A percentile compares a stretch with the other conserved stretches of the same genome.
Evolutionary conservation across 257 asterid species (phyloP).

Genomic region (Fraxinus americana): DNA sequence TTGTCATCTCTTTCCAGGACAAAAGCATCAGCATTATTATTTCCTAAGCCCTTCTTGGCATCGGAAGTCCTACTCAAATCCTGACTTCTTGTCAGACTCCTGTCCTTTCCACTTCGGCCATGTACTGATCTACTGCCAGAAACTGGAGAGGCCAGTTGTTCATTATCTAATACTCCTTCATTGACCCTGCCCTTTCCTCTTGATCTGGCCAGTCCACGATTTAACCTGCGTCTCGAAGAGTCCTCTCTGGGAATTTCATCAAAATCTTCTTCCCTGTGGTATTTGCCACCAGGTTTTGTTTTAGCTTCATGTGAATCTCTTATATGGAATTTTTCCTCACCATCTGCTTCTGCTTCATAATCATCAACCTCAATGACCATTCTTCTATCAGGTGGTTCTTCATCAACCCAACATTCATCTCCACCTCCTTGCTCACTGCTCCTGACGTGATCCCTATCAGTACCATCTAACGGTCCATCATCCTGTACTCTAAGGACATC

Average conservation of each 20-base stretch:
- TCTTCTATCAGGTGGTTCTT: slow-evolving; percentile 51
- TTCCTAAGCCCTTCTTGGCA: slow-evolving; percentile 48
- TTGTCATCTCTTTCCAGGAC: slow-evolving; percentile 70
- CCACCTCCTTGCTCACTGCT: slow-evolving; percentile 45
- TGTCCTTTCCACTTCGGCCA: slow-evolving; percentile 58
- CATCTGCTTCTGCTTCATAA: slow-evolving; percentile 57
- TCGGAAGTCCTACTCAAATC: slow-evolving; percentile 56
- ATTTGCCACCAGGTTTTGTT: slow-evolving; percentile 59
- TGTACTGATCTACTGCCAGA: slow-evolving; percentile 73
- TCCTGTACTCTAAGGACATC: slow-evolving; percentile 50
- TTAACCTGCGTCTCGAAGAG: slow-evolving; percentile 59
- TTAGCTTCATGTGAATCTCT: slow-evolving; percentile 64
- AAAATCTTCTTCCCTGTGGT: slow-evolving; percentile 67
- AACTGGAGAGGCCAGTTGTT: slow-evolving; percentile 70
- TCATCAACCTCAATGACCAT: slow-evolving; percentile 50
- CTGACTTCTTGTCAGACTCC: slow-evolving; percentile 51
- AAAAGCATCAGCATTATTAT: slow-evolving; percentile 37
- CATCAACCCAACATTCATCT: slow-evolving; percentile 68
- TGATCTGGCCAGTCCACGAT: slow-evolving; percentile 59
- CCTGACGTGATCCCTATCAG: slow-evolving; percentile 55
- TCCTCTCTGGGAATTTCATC: slow-evolving; percentile 79
- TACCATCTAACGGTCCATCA: slow-evolving; percentile 42
- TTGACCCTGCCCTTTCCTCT: slow-evolving; percentile 67
- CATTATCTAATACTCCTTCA: slow-evolving; percentile 71
- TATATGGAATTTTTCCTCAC: slow-evolving; percentile 54